These are phyloP conservation scores for Gnomoniopsis smithogilvyi DNA, from an alignment of 2,329 filamentous ascomycete species.

Conservation along the genomic window DNA sequence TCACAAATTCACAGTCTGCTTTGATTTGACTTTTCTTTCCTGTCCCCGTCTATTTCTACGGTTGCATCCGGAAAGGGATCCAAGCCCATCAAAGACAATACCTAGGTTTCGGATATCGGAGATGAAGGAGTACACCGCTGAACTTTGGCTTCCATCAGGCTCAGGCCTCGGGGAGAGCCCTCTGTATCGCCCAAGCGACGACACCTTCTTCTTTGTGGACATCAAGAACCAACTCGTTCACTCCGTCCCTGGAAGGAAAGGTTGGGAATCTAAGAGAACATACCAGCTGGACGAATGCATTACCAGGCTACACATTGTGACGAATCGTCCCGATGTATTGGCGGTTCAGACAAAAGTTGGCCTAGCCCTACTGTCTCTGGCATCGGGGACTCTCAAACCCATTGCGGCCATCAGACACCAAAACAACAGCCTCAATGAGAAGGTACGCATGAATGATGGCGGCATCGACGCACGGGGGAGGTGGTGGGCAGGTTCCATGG, in stretches of 20 bases:
- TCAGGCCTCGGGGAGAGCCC: constrained; percentile 24
- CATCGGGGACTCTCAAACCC: constrained; percentile 18
- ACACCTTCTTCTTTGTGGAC: constrained; percentile 25
- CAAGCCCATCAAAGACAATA: neutral
- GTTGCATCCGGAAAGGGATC: neutral
- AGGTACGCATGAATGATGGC: constrained; percentile 25
- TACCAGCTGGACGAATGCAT: constrained; percentile 19
- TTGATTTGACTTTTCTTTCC: neutral
- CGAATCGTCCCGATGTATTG: constrained; percentile 19
- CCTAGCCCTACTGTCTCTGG: constrained; percentile 20
- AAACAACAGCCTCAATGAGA: constrained; percentile 17
- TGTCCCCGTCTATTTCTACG: neutral
- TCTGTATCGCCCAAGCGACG: constrained; percentile 22
- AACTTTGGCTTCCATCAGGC: constrained; percentile 23
- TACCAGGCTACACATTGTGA: constrained; percentile 21
- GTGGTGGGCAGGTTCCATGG: constrained; percentile 26
- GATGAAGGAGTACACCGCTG: constrained; percentile 23
- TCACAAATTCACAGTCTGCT: neutral
- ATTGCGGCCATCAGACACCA: constrained; percentile 17
- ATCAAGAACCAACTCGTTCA: constrained; percentile 24
- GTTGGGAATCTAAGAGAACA: constrained; percentile 18
- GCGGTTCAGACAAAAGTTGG: constrained; percentile 22
- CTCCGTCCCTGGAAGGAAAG: constrained; percentile 16
- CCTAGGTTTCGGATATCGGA: neutral
- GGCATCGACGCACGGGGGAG: constrained; percentile 21